Base-by-base conservation (phyloP, 2,329 filamentous ascomycete genomes). In the Chrysosporium queenslandicum region DNA sequence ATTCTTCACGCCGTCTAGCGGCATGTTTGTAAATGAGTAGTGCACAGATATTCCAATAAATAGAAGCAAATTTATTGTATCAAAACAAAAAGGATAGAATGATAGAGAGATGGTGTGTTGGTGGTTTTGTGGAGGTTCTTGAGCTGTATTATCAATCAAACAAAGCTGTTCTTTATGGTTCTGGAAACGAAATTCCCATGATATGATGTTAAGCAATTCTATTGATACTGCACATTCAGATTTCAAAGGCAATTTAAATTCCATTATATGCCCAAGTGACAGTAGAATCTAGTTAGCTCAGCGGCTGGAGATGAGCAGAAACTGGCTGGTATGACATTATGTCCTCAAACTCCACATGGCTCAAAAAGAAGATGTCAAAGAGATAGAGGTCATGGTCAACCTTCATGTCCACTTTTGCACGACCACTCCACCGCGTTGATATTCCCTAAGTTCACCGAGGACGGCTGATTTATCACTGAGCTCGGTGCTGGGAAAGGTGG, bases 401-500 rank as follows among this genome's bases (percentile, higher is more conserved):
- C 20, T 42, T 42, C 40, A 57, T 11, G 50, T 63, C 72, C 72
- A 76, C 58, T 74, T 75, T 62, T 76, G 74, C 16, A 76, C 71
- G 34, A 76, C 68, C 20, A 74, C 73, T 25, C 74, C 74, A 47
- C 74, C 74, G 21, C 74, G 66, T 61, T 75, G 75, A 59, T 75
- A 74, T 40, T 76, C 74, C 4, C 72, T 59, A 46, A 76, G 60
- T 16, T 76, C 74, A 2, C 70, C 73, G 23, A 76, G 63, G 7
- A 64, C 63, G 21, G 65, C 63, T 4, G 64, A 61, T 65, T 78
- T 77, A 59, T 84, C 80, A 14, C 66, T 75, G 36, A 83, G 66
- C 61, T 83, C 80, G 58, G 77, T 81, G 53, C 73, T 81, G 0
- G 81, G 81, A 63, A 84, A 83, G 0, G 80, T 83, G 4, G 80